Conservation (phyloP, 2,329 filamentous ascomycete genomes). For the Claviceps sp. region DNA sequence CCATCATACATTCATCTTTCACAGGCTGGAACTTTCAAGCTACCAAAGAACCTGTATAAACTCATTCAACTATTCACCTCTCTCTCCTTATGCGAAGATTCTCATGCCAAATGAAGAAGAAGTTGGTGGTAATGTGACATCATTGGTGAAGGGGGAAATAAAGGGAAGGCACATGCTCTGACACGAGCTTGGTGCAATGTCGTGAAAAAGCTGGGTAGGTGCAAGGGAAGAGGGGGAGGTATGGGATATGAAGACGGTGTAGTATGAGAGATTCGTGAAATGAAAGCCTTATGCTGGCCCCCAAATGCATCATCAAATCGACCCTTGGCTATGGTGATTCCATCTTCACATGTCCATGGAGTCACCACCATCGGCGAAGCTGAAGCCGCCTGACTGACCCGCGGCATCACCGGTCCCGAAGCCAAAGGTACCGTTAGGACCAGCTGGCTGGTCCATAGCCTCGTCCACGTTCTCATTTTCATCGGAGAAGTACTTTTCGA, state of each 20-base stretch:
- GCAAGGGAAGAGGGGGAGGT: constrained; percentile 3
- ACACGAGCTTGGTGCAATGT: constrained; percentile 10
- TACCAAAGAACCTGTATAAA: constrained; percentile 39
- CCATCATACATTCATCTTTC: constrained; percentile 12
- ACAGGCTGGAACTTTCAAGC: constrained; percentile 53
- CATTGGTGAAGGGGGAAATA: constrained; percentile 14
- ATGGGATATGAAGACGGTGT: constrained; percentile 5
- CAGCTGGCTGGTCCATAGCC: constrained; percentile 55
- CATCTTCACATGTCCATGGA: constrained; percentile 51
- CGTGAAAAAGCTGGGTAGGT: background rate
- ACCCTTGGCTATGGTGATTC: background rate
- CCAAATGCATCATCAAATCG: background rate
- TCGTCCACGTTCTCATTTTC: constrained; percentile 91
- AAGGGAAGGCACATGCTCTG: constrained; percentile 11
- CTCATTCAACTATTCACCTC: constrained; percentile 13
- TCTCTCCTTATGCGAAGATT: constrained; percentile 16
- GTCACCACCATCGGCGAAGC: constrained; percentile 65
- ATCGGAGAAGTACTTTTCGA: constrained; percentile 99
- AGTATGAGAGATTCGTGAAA: background rate
- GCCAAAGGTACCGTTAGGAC: constrained; percentile 61
- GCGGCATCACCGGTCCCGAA: constrained; percentile 52
- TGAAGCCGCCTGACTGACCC: constrained; percentile 68
- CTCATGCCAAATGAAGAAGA: constrained; percentile 18
- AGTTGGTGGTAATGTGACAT: constrained; percentile 18
- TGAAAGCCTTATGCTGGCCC: background rate